Evolutionary conservation across 768 basidiomycete species (phyloP).

Genomic region (Tricholoma matsutake): DNA sequence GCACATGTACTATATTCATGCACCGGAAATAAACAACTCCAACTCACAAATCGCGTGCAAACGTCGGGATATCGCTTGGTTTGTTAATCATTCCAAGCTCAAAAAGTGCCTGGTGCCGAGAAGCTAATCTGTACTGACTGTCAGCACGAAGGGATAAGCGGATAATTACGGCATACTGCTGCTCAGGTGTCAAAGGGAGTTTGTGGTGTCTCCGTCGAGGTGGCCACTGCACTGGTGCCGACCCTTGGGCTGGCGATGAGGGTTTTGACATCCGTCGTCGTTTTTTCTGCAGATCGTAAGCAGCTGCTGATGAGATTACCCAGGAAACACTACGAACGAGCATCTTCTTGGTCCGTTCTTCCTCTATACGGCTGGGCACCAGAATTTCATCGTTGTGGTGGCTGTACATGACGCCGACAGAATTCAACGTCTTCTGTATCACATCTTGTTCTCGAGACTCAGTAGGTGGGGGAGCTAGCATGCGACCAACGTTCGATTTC

Average conservation of each 20-base stretch:
- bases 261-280: conserved; percentile 23
- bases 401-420: conserved; percentile 66
- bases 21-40: conserved; percentile 23
- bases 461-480: conserved; percentile 33
- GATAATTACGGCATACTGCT: conserved; percentile 39
- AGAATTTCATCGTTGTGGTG: conserved; percentile 75
- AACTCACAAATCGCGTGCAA: conserved; percentile 67
- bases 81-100: conserved; percentile 56
- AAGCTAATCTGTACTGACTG: conserved; percentile 39
- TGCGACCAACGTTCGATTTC: background rate
- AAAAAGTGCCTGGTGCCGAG: conserved; percentile 59
- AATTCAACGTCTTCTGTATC: conserved; percentile 52
- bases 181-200: conserved; percentile 40
- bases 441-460: conserved; percentile 40
- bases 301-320: background rate
- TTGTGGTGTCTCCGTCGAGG: conserved; percentile 60
- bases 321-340: conserved; percentile 38
- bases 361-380: conserved; percentile 64
- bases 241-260: conserved; percentile 16
- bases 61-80: conserved; percentile 48
- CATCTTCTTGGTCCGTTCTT: conserved; percentile 53
- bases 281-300: conserved; percentile 25
- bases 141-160: background rate
- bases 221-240: conserved; percentile 56
- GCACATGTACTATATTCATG: background rate